phyloP scores from a whole-genome alignment of 768 basidiomycete genomes.

The Agrocybe pediades region DNA sequence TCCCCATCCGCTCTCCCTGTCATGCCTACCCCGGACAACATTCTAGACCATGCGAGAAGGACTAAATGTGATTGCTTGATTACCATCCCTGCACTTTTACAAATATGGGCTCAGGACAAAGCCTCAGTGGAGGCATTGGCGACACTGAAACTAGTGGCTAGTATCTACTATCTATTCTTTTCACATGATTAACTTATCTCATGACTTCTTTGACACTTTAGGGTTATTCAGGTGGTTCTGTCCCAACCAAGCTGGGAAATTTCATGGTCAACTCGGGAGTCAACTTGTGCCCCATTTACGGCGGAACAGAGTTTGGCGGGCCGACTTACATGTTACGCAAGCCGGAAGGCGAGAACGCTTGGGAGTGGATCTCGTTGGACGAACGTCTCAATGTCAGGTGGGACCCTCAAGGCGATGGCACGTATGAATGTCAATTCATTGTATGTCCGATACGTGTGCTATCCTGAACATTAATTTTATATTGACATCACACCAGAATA shows the following conservation, averaged over 20 bases:
- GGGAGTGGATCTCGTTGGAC: slow-evolving; percentile 33
- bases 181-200: background rate
- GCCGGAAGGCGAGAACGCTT: slow-evolving; percentile 22
- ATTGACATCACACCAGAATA: slow-evolving; percentile 22
- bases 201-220: slow-evolving; percentile 17
- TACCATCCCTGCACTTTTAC: slow-evolving; percentile 39
- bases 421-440: slow-evolving; percentile 39
- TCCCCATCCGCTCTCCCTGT: slow-evolving; percentile 28
- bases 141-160: slow-evolving; percentile 24
- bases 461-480: background rate
- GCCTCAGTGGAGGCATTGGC: slow-evolving; percentile 25
- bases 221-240: slow-evolving; percentile 36
- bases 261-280: slow-evolving; percentile 34
- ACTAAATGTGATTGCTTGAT: slow-evolving; percentile 31
- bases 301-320: slow-evolving; percentile 37
- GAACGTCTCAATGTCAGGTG: slow-evolving; percentile 30
- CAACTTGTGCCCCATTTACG: slow-evolving; percentile 32
- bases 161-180: slow-evolving; percentile 2
- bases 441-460: slow-evolving; percentile 27
- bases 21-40: slow-evolving; percentile 29
- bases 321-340: slow-evolving; percentile 17
- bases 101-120: slow-evolving; percentile 35
- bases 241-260: slow-evolving; percentile 37
- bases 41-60: slow-evolving; percentile 33
- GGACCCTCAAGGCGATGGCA: slow-evolving; percentile 36